phyloP scores from a whole-genome alignment of 192 early-diverging fungal species.

The Linnemannia hyalina region DNA sequence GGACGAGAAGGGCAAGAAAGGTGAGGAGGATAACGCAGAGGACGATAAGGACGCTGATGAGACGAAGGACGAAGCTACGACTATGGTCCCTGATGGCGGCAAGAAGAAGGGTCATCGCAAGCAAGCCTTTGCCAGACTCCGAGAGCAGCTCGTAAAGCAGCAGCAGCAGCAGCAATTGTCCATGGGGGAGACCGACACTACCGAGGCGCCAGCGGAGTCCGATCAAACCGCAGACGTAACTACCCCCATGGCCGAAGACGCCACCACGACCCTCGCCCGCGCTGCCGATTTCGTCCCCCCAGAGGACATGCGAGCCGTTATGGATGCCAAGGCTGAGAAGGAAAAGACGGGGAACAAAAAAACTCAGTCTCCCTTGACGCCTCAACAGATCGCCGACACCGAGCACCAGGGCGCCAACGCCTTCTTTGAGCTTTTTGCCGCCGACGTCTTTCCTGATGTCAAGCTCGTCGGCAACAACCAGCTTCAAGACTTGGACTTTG shows the following conservation, averaged over 20 bases:
- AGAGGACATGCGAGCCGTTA: conserved; percentile 5
- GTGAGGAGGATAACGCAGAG: neutral
- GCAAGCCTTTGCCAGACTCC: neutral
- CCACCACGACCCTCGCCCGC: neutral
- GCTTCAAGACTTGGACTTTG: neutral
- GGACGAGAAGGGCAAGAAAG: neutral
- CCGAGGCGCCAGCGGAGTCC: neutral
- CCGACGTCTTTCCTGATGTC: neutral
- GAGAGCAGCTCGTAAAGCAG: neutral
- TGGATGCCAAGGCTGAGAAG: conserved; percentile 1
- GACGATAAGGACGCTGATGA: neutral
- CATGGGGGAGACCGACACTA: neutral
- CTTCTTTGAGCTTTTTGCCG: conserved; percentile 12
- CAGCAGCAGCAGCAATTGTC: neutral
- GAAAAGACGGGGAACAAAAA: neutral
- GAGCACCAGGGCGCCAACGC: conserved; percentile 25
- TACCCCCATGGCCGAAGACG: neutral
- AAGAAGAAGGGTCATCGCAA: neutral
- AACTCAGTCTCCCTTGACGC: neutral
- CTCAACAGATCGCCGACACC: conserved; percentile 30
- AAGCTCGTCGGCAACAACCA: neutral
- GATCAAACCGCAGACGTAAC: neutral
- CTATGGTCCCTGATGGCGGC: neutral
- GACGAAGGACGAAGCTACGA: neutral
- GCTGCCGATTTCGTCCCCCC: conserved; percentile 9